Percentiles rank a stretch among this genome's conserved stretches.
These are phyloP conservation scores for Leccinum longicurvipes DNA, from an alignment of 768 basidiomycete genomes.

Conservation along the genomic window DNA sequence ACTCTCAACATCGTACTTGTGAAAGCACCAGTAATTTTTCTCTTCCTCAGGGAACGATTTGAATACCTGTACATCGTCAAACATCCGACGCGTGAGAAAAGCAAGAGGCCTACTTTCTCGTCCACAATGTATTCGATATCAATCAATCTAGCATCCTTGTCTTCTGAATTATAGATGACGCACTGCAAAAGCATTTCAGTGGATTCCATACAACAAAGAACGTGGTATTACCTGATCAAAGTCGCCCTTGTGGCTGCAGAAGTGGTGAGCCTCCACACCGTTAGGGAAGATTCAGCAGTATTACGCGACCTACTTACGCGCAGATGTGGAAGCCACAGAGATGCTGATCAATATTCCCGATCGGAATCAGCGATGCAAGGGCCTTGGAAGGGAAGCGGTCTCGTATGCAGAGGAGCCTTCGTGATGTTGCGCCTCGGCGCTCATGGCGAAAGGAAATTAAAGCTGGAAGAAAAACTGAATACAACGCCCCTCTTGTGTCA, in stretches of 20 bases:
- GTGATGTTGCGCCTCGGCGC: conserved; percentile 26
- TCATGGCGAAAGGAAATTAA: conserved; percentile 19
- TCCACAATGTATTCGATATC: conserved; percentile 53
- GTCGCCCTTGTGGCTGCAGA: conserved; percentile 39
- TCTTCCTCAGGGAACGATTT: conserved; percentile 40
- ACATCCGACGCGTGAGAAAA: background rate
- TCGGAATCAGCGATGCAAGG: conserved; percentile 35
- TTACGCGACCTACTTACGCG: conserved; percentile 27
- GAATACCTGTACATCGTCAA: conserved; percentile 31
- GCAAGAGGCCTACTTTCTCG: conserved; percentile 26
- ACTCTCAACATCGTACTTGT: conserved; percentile 45
- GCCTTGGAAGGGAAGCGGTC: conserved; percentile 24
- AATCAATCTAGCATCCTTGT: conserved; percentile 44
- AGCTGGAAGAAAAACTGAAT: background rate
- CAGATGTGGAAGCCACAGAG: conserved; percentile 34
- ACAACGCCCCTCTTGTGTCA: conserved; percentile 4
- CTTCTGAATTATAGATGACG: conserved; percentile 41
- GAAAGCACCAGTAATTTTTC: conserved; percentile 53
- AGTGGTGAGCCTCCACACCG: conserved; percentile 41
- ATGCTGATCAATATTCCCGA: conserved; percentile 31
- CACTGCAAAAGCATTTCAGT: conserved; percentile 37
- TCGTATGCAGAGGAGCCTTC: conserved; percentile 22
- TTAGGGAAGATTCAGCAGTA: background rate
- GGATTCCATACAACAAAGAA: conserved; percentile 7
- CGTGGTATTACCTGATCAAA: conserved; percentile 36